A percentile compares a stretch with the other conserved stretches of the same genome.
phyloP scores from a whole-genome alignment of 2,329 filamentous ascomycete species.

The Pseudocercospora cruenta region DNA sequence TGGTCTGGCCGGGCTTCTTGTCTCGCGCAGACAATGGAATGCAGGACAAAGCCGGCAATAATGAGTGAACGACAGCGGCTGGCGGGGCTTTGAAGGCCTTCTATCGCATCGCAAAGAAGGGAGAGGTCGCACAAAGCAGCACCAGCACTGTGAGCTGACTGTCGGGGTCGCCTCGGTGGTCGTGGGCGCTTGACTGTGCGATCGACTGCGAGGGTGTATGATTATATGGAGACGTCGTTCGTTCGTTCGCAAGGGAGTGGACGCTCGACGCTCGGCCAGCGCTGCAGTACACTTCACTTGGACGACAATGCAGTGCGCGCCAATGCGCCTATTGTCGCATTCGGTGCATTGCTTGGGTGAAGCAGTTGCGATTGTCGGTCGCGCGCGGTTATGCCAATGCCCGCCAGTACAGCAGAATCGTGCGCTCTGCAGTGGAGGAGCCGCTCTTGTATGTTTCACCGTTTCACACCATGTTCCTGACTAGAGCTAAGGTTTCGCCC shows the following conservation, averaged over 20 bases:
- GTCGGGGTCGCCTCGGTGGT: background rate
- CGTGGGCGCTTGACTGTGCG: background rate
- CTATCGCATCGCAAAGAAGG: background rate
- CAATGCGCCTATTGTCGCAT: background rate
- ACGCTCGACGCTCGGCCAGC: background rate
- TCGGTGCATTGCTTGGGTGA: background rate
- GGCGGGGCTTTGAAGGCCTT: background rate
- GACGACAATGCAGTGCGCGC: background rate
- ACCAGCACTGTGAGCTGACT: background rate
- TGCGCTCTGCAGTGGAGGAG: too few relatives aligned
- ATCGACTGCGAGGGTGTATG: background rate
- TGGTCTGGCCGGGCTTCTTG: conserved; percentile 1
- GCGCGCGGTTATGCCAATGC: background rate
- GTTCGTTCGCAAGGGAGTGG: background rate
- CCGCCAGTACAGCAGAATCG: too few relatives aligned
- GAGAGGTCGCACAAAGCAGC: background rate
- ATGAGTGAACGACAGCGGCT: conserved; percentile 5
- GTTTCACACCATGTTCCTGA: background rate
- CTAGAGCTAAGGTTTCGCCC: background rate
- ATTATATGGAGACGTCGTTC: background rate
- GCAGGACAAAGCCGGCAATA: conserved; percentile 2
- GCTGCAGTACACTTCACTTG: background rate
- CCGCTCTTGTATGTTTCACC: background rate
- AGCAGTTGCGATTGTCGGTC: background rate
- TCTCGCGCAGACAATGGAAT: conserved; percentile 15